phyloP scores from a whole-genome alignment of 805 yeast species.

The Barnettozyma vustinii region DNA sequence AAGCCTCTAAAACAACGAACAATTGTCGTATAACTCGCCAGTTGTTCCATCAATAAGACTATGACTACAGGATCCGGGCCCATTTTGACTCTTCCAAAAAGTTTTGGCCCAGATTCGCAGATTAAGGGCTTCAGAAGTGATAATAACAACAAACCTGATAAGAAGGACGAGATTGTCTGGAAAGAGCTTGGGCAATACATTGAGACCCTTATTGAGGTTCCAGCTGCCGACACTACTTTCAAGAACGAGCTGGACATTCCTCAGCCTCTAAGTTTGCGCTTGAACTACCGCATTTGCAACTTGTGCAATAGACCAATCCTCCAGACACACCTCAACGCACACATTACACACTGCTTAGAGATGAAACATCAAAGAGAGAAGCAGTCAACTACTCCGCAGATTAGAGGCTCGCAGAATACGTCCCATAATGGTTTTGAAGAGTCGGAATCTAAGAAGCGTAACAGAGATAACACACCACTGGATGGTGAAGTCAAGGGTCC shows the following conservation, averaged over 20 bases:
- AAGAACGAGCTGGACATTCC: conserved; percentile 19
- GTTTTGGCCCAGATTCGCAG: conserved; percentile 24
- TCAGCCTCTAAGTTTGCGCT: conserved; percentile 34
- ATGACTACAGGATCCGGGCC: conserved; percentile 24
- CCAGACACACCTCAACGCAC: conserved; percentile 31
- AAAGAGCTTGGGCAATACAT: conserved; percentile 29
- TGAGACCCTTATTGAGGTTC: conserved; percentile 21
- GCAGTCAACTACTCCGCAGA: not conserved
- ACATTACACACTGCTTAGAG: conserved; percentile 35
- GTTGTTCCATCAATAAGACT: not conserved
- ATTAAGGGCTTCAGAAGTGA: conserved; percentile 21
- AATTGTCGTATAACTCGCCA: not conserved
- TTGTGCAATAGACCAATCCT: conserved; percentile 42
- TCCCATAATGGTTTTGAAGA: not conserved
- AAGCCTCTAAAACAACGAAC: not conserved
- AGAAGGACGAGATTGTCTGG: conserved; percentile 22
- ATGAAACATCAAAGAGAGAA: conserved; percentile 25
- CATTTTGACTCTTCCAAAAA: conserved; percentile 13
- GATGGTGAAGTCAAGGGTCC: conserved; percentile 8
- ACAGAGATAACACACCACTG: conserved; percentile 17
- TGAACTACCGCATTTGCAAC: conserved; percentile 43
- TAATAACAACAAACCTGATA: not conserved
- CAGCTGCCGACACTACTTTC: conserved; percentile 9
- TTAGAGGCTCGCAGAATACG: not conserved
- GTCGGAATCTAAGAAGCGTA: conserved; percentile 14